Evolutionary conservation across 495 filamentous ascomycete species (phyloP), one percentile per base, ranked within the genome.

Genomic region (Glonium stellatum): DNA sequence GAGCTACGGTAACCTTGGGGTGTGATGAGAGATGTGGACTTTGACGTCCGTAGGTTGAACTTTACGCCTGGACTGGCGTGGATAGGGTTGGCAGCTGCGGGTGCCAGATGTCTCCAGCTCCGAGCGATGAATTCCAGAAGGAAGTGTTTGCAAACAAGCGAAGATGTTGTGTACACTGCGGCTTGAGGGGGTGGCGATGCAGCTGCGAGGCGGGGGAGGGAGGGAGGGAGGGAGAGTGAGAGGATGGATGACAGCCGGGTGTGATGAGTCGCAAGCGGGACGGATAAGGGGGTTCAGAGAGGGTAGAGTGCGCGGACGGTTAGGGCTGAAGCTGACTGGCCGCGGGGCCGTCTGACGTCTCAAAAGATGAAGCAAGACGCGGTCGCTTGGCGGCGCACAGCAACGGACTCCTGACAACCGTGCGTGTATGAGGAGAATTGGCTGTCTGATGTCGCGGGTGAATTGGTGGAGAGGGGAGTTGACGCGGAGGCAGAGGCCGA

Each of bases 1-100:
- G 65, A 62, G 62, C 4, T 53, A 39, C 61, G 65, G 56, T 59
- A 55, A 64, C 57, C 64, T 63, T 55, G 64, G n/a, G 50, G 46
- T 19, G 50, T 39, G 37, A 55, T 54, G 56, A 50, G 59, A 59
- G 46, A 59, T 59, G 55, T 54, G 63, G 63, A 66, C 63, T 55
- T 62, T 54, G 23, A 44, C 56, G 63, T 62, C 63, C 59, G 54
- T 34, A 31, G 54, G 53, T 19, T 41, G n/a, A 21, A 23, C 23
- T 18, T 34, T 31, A 46, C 52, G 35, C 22, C 41, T 8, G 34
- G 39, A 44, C 27, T 31, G 6, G 27, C 2, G 27, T 31, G 2
- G 27, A 31, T 6, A 31, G 27, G 27, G 27, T 31, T 31, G 27
- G 27, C 6, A 3, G 27, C 27, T 31, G 27, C 27, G 2, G 27